These are phyloP conservation scores for Hebeloma cylindrosporum DNA, from an alignment of 768 basidiomycete genomes.

Conservation along the genomic window DNA sequence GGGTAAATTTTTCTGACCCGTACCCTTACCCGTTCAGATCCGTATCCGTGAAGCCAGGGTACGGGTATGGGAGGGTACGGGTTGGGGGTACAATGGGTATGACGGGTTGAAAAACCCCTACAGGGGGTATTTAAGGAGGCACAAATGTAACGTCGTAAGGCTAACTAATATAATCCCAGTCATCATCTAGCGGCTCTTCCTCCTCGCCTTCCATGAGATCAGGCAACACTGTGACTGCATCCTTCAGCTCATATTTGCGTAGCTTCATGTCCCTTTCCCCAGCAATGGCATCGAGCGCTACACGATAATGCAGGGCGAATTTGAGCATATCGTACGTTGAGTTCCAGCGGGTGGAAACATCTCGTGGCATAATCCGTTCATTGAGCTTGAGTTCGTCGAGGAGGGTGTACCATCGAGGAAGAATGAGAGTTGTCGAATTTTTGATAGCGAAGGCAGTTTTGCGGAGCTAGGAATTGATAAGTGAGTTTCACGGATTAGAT, in stretches of 20 bases:
- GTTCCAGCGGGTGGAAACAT: conserved; percentile 41
- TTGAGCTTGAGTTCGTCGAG: conserved; percentile 16
- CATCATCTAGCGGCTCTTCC: too few species aligned
- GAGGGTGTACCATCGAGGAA: conserved; percentile 17
- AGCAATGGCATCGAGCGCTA: conserved; percentile 30
- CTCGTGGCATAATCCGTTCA: conserved; percentile 30
- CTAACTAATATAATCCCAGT: too few species aligned
- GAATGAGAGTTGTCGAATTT: conserved; percentile 24
- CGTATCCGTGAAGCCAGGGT: neutral
- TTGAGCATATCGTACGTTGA: conserved; percentile 38
- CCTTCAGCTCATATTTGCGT: conserved; percentile 21
- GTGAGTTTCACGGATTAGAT: conserved; percentile 6
- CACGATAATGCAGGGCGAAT: conserved; percentile 28
- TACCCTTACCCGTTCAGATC: neutral
- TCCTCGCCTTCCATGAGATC: too few species aligned
- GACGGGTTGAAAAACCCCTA: too few species aligned
- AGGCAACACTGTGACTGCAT: too few species aligned
- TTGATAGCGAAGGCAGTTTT: conserved; percentile 23
- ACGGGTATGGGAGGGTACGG: neutral
- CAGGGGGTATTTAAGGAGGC: too few species aligned
- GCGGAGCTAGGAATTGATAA: conserved; percentile 17
- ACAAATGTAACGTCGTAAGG: too few species aligned
- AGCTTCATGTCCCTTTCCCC: conserved; percentile 17
- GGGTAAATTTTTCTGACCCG: conserved; percentile 1
- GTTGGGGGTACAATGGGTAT: neutral